These are phyloP conservation scores for Diddensiella santjacobensis DNA, from an alignment of 805 yeast genomes.

Conservation along the genomic window DNA sequence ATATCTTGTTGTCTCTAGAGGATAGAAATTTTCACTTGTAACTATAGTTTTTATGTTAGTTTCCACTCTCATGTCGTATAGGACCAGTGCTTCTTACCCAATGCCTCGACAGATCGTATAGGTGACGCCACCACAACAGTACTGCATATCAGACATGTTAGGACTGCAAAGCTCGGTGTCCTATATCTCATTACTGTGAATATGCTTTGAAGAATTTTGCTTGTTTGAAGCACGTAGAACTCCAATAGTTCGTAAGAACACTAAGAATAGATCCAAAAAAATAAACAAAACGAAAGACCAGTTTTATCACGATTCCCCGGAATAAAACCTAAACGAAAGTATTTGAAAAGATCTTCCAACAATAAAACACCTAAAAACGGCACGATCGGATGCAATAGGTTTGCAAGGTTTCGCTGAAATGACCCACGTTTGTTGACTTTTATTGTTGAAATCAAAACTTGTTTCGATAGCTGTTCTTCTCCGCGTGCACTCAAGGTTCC, in stretches of 20 bases:
- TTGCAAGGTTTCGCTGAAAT: too few species aligned
- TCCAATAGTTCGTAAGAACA: neutral
- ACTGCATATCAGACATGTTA: too few species aligned
- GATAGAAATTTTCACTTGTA: neutral
- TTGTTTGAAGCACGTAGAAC: neutral
- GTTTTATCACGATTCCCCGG: too few species aligned
- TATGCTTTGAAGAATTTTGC: neutral
- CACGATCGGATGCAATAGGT: too few species aligned
- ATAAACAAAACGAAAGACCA: neutral
- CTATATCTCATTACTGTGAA: neutral
- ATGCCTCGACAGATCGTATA: neutral
- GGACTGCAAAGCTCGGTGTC: neutral
- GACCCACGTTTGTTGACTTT: too few species aligned
- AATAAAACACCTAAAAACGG: too few species aligned
- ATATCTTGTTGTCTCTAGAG: neutral
- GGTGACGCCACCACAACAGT: neutral
- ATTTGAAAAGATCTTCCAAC: too few species aligned
- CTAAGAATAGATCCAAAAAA: neutral
- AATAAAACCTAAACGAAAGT: too few species aligned
- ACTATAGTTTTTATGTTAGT: neutral
- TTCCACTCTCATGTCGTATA: neutral
- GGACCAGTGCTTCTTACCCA: neutral
- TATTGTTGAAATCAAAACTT: too few species aligned
- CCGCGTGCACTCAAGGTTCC: too few species aligned
- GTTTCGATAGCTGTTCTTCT: too few species aligned